phyloP scores from a whole-genome alignment of 139 green algal genomes.

The Asterochloris sp. region DNA sequence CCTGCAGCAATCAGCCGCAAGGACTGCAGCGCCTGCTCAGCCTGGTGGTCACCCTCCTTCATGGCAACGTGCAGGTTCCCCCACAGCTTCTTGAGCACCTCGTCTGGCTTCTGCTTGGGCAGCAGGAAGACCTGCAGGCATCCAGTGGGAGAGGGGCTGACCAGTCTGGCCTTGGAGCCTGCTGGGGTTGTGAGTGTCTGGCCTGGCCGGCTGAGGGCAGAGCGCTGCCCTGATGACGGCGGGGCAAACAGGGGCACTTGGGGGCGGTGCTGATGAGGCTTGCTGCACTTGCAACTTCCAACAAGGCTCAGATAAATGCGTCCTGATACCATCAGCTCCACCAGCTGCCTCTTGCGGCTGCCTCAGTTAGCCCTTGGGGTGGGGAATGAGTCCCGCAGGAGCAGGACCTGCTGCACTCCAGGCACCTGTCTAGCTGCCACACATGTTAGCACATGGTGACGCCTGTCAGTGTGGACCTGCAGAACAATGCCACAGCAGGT shows the following conservation, averaged over 20 bases:
- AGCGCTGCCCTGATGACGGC: background rate
- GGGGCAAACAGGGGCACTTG: background rate
- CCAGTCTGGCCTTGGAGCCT: too few relatives aligned
- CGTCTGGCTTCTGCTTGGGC: constrained; percentile 24
- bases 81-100: constrained; percentile 24
- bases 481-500: background rate
- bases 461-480: background rate
- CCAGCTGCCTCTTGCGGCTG: too few relatives aligned
- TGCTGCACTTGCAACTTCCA: background rate
- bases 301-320: background rate
- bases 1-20: constrained; percentile 15
- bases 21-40: background rate
- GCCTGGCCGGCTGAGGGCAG: background rate
- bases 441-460: background rate
- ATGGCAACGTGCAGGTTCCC: background rate
- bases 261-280: background rate
- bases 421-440: background rate
- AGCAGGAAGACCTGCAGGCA: constrained; percentile 4
- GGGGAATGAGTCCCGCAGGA: too few relatives aligned
- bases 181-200: background rate
- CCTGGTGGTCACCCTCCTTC: constrained; percentile 21
- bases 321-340: background rate
- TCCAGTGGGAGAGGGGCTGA: background rate
- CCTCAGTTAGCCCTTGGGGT: too few relatives aligned
- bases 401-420: too few relatives aligned